Percentiles rank a stretch among this genome's conserved stretches.
These are phyloP conservation scores for Lippia alba DNA, from an alignment of 305 asterid species.

Conservation along the genomic window DNA sequence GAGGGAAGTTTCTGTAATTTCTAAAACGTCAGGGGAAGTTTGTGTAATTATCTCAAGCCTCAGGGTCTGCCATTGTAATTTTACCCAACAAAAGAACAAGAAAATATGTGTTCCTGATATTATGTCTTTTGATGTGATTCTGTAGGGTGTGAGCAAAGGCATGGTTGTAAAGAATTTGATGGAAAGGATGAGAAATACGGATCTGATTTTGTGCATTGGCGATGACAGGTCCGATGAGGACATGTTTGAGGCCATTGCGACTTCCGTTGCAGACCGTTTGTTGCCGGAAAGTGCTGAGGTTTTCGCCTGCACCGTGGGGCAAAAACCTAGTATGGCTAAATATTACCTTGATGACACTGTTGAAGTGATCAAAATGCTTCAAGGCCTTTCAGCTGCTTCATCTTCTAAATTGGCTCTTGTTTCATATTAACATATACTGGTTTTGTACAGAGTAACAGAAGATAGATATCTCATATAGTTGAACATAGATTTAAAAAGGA, in stretches of 20 bases:
- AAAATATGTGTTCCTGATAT: neutral
- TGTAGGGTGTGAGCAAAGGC: conserved; percentile 89
- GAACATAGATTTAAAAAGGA: neutral
- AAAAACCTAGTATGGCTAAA: conserved; percentile 57
- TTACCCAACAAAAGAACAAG: no score
- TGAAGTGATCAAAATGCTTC: conserved; percentile 71
- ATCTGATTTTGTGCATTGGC: conserved; percentile 77
- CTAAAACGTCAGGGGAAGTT: no score
- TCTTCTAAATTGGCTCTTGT: conserved; percentile 11
- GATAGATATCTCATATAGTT: conserved; percentile 15
- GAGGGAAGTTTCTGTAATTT: no score
- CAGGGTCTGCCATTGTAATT: no score
- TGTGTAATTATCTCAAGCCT: no score
- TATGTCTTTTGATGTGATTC: neutral
- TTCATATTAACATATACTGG: neutral
- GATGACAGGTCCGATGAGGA: conserved; percentile 91
- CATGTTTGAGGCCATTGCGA: conserved; percentile 79
- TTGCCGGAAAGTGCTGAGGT: conserved; percentile 59
- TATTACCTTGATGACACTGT: conserved; percentile 75
- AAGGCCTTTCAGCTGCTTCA: conserved; percentile 53
- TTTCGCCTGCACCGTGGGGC: conserved; percentile 81
- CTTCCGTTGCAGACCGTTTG: conserved; percentile 40
- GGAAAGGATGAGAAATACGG: conserved; percentile 49
- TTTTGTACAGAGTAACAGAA: conserved; percentile 23
- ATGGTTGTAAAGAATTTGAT: conserved; percentile 62